Evolutionary conservation across 192 early-diverging fungal genomes (phyloP), one percentile per base, ranked within the genome.

Genomic region (Paraglomus occultum): DNA sequence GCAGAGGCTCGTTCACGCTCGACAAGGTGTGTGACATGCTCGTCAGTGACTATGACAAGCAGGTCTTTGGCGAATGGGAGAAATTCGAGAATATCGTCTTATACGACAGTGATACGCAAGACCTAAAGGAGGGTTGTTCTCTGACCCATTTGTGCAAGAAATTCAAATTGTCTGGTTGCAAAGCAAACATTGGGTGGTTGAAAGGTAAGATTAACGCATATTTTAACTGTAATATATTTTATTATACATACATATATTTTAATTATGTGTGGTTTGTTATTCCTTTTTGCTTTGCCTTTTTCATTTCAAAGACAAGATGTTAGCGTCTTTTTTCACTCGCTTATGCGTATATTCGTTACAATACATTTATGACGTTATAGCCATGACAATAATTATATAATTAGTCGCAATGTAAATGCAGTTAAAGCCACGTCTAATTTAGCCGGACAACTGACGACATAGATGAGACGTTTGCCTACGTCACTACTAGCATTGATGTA

Each of bases 1-100:
- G 87, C 67, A 76, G 92, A 55, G 72, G 78, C 51, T 83, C 82
- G 14, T 89, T 84, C 65, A 82, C 86, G 1, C 74, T 89, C 11
- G 86, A 90, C 58, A 84, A 83, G 70, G 74, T 93, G 61, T 77
- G 81, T 43, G 79, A 77, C 59, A 80, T 84, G 31, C 74, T 89
- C 51, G 82, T 82, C 4, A 72, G 78, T 20, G 85, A 89, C 10
- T 65, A 67, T 7, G 82, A 86, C 50, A 76, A 74, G 40, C 70
- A 76, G 7, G 63, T 72, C n/a, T 75, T 86, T n/a, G 70, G 77
- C 0, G 58, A 72, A 15, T 90, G 89, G 89, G 72, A 78, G 39
- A 63, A 73, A 17, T 84, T 72, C 44, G 75, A 83, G 20, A 82
- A 83, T 74, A 87, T 93, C 60, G 79, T 88, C 8, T 70, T 93